These are phyloP conservation scores for Aspergillus unguis DNA, from an alignment of 2,329 filamentous ascomycete species.

Conservation along the genomic window DNA sequence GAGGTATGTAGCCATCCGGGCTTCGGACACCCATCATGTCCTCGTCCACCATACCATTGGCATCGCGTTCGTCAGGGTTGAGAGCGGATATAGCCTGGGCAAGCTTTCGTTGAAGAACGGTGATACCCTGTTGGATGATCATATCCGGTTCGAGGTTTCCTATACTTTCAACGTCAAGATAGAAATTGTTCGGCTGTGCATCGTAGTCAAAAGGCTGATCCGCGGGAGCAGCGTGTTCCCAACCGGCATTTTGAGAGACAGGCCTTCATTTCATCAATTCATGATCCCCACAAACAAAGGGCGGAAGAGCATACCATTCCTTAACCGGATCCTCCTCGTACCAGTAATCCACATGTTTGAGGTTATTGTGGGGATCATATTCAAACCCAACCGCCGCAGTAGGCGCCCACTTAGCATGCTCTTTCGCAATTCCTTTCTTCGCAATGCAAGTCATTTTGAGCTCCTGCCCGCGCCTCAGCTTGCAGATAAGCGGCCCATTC, in stretches of 20 bases:
- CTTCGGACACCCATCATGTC: constrained; percentile 49
- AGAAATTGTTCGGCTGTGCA: constrained; percentile 79
- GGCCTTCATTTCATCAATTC: constrained; percentile 26
- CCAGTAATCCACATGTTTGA: constrained; percentile 90
- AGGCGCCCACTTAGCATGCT: constrained; percentile 97
- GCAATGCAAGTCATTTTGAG: constrained; percentile 87
- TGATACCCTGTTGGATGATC: constrained; percentile 85
- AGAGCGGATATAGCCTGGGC: constrained; percentile 70
- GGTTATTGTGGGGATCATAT: constrained; percentile 96
- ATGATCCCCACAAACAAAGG: background rate
- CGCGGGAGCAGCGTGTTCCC: constrained; percentile 73
- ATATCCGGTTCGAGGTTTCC: constrained; percentile 85
- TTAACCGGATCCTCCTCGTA: constrained; percentile 78
- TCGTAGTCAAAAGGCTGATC: constrained; percentile 90
- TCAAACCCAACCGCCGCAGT: constrained; percentile 92
- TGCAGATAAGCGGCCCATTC: constrained; percentile 80
- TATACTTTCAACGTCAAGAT: constrained; percentile 87
- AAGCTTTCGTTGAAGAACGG: constrained; percentile 84
- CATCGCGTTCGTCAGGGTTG: constrained; percentile 52
- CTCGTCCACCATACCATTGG: constrained; percentile 48
- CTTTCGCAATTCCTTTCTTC: constrained; percentile 98
- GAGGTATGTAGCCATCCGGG: constrained; percentile 48
- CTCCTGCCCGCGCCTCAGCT: constrained; percentile 85
- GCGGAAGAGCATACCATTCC: constrained; percentile 66
- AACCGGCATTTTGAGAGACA: constrained; percentile 52